Evolutionary conservation across 148 eudicot genomes (phyloP).

Genomic region (Chenopodium suecicum): DNA sequence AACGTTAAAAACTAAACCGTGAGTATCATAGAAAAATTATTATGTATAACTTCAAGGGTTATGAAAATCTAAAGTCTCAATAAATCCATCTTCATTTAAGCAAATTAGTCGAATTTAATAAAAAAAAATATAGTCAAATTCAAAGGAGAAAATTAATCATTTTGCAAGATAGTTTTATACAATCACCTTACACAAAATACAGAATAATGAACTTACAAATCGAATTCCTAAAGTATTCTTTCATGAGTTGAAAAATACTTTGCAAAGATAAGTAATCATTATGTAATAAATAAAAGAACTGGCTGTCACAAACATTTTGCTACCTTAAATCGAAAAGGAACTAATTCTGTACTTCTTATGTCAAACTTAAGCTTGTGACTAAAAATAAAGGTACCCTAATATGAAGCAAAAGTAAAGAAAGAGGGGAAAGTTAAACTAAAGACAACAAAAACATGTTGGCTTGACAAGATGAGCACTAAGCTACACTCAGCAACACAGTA

Average conservation of each 20-base stretch:
- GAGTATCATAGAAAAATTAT: no score
- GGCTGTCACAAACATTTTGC: neutral
- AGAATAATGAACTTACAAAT: no score
- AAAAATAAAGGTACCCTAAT: neutral
- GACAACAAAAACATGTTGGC: constrained; percentile 4
- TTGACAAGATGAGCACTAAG: constrained; percentile 11
- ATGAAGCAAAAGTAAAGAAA: neutral
- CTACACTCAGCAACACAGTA: neutral
- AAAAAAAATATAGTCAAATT: no score
- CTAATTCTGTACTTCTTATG: constrained; percentile 2
- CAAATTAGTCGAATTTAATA: no score
- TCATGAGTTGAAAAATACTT: neutral
- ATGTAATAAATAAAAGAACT: constrained; percentile 2
- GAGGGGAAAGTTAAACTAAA: neutral
- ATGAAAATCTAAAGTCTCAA: no score
- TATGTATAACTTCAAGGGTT: no score
- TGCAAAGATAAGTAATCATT: neutral
- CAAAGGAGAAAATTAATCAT: no score
- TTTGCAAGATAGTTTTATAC: no score
- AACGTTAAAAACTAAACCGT: no score
- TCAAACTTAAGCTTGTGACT: constrained; percentile 10
- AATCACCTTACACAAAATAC: no score
- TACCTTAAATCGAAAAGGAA: neutral
- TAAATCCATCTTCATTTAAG: no score
- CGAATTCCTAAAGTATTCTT: no score